Conservation (phyloP, 116 monocot species). For the Phalaenopsis hybrid region DNA sequence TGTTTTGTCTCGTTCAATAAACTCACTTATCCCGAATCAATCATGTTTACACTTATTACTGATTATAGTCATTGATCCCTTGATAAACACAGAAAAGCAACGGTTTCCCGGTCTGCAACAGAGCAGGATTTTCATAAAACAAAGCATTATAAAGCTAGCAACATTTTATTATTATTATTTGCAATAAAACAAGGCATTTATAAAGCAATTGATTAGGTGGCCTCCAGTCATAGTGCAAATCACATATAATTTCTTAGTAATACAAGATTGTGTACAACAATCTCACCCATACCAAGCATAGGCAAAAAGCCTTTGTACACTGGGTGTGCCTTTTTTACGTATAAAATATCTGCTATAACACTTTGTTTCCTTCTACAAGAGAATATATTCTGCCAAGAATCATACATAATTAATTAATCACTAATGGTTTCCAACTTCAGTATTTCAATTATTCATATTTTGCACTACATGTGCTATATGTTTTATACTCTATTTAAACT, state of each 20-base stretch:
- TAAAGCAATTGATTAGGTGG: too few species aligned
- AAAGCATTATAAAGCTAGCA: too few species aligned
- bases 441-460: neutral
- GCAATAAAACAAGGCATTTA: too few species aligned
- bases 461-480: neutral
- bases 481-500: neutral
- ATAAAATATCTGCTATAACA: neutral
- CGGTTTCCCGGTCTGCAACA: too few species aligned
- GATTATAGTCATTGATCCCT: too few species aligned
- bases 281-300: neutral
- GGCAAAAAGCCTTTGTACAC: neutral
- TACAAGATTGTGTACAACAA: neutral
- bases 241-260: neutral
- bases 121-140: too few species aligned
- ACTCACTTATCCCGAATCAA: too few species aligned
- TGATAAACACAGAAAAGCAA: too few species aligned
- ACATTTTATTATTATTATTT: too few species aligned
- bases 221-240: neutral
- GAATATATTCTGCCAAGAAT: neutral
- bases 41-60: too few species aligned
- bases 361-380: neutral
- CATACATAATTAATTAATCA: conserved; percentile 1
- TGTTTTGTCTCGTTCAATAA: too few species aligned
- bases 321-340: neutral
- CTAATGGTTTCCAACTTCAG: neutral